Evolutionary conservation across 106 monocot species (phyloP).

Genomic region (Phalaenopsis equestris): DNA sequence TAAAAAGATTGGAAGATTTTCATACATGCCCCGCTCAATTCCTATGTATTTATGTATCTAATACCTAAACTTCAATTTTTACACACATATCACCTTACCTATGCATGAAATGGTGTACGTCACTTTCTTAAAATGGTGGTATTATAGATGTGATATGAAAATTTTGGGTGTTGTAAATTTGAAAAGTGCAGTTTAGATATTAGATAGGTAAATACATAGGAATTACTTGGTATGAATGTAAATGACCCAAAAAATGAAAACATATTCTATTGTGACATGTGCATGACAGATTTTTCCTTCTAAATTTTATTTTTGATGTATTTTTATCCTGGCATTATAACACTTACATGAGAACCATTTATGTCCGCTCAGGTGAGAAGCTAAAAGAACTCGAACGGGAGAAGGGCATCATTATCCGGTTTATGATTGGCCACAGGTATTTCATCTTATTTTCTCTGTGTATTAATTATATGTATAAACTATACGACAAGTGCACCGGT

Average conservation of each 20-base stretch:
- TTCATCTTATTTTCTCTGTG: neutral
- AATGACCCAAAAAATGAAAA: neutral
- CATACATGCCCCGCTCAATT: too few species aligned
- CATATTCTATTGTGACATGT: neutral
- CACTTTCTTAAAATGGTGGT: too few species aligned
- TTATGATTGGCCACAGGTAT: slow-evolving; percentile 97
- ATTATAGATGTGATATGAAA: too few species aligned
- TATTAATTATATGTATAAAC: neutral
- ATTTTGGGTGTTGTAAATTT: too few species aligned
- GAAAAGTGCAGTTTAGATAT: too few species aligned
- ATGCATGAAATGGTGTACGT: too few species aligned
- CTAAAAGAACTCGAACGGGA: slow-evolving; percentile 71
- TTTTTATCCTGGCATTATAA: neutral
- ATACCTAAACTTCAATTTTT: too few species aligned
- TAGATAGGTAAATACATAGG: too few species aligned
- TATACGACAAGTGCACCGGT: neutral
- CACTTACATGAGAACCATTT: neutral
- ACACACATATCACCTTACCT: too few species aligned
- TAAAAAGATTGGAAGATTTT: neutral
- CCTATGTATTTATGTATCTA: too few species aligned
- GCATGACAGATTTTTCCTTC: neutral
- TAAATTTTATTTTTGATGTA: neutral
- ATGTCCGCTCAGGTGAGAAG: slow-evolving; percentile 57
- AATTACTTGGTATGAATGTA: too few species aligned
- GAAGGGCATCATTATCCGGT: slow-evolving; percentile 87